Base-by-base conservation (phyloP, 371 early-diverging fungal species). In the Synchytrium microbalum region DNA sequence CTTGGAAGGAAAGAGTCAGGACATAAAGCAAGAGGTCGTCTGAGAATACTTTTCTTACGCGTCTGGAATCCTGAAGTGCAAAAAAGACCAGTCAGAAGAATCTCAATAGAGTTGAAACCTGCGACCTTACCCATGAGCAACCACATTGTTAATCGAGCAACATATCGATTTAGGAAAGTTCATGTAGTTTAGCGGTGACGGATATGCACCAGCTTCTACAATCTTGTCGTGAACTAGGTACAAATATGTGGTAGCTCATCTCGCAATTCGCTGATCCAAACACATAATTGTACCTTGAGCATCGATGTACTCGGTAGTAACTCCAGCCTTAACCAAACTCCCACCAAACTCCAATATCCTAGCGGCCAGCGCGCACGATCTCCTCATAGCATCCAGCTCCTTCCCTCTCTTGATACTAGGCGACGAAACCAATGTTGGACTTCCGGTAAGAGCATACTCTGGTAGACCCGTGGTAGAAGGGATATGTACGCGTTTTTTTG, bases 141-240 rank as follows among this genome's bases (percentile, higher is more conserved):
- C 85, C 16, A 93, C 85, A 68, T 95, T 92, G 69, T 93, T 93
- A 25, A 95, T 78, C 14, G 89, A 75, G 0, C 73, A 76, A 52
- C 74, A 65, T 57, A 90, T 78, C 58, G 90, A 88, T 66, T 89
- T 90, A 5, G 95, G 95, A 66, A 90, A 95, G 10, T 86, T 82
- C 71, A 79, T 79, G 70, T 95, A 93, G 70, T 88, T 86, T 10
- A 93, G 72, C 38, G 94, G 92, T 26, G 91, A 90, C 2, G 95
- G 95, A 61, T 93, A 95, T 2, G 92, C 92, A 27, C 78, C 76
- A 8, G 76, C 71, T 62, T 71, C 75, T 2, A 92, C 68, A 19
- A 88, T 88, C 1, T 83, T 83, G 38, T 85, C 80, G 62, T 92
- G 93, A 13, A 90, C 73, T 1, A 51, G 14, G 14, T 23, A 51